Conservation (phyloP, 2,329 filamentous ascomycete genomes). For the Hypoxylon sp. region DNA sequence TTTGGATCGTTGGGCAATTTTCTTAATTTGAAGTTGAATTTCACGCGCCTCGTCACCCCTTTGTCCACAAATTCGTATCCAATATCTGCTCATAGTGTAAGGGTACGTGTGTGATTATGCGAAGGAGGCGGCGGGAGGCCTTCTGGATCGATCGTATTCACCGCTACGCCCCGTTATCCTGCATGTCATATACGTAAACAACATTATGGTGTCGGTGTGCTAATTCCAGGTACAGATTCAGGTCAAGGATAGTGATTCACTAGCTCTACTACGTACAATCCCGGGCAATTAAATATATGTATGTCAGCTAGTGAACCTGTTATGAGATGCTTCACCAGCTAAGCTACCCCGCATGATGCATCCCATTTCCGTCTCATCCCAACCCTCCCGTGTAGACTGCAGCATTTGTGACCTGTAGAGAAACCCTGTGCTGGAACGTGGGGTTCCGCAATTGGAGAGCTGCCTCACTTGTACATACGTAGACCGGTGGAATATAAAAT, state of each 20-base stretch:
- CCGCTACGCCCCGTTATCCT: constrained; percentile 36
- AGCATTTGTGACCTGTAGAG: constrained; percentile 34
- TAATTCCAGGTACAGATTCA: constrained; percentile 20
- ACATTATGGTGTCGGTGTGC: constrained; percentile 24
- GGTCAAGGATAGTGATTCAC: constrained; percentile 26
- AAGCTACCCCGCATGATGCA: constrained; percentile 44
- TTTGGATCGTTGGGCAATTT: constrained; percentile 7
- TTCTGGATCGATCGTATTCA: constrained; percentile 38
- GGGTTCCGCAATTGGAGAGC: constrained; percentile 42
- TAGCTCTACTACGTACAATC: constrained; percentile 22
- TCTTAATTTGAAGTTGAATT: constrained; percentile 9
- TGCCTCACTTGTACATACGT: constrained; percentile 10
- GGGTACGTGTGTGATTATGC: constrained; percentile 1
- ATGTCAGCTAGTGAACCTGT: constrained; percentile 13
- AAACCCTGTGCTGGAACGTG: constrained; percentile 41
- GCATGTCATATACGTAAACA: constrained; percentile 23
- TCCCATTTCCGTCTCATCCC: constrained; percentile 17
- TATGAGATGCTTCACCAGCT: constrained; percentile 31
- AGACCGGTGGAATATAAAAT: constrained; percentile 5
- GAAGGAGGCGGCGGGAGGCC: constrained; percentile 25
- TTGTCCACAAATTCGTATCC: constrained; percentile 6
- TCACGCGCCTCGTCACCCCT: constrained; percentile 9
- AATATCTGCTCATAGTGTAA: constrained; percentile 14
- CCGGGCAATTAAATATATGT: constrained; percentile 9
- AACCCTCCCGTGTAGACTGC: constrained; percentile 14